phyloP scores from a whole-genome alignment of 1,139 yeast species.

The Diutina neorugosa region DNA sequence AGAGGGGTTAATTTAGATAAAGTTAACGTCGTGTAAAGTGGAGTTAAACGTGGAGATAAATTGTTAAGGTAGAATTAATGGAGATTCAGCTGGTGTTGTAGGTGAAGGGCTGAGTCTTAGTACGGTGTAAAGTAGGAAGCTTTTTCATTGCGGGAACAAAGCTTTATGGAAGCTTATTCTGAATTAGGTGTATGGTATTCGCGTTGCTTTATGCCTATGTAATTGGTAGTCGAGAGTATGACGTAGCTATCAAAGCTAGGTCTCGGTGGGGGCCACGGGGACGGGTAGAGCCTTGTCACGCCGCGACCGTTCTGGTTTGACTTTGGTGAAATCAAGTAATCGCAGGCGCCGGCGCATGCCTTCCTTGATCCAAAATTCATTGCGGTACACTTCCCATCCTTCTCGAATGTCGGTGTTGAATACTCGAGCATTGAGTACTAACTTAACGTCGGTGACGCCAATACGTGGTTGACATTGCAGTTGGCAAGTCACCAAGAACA shows the following conservation, averaged over 20 bases:
- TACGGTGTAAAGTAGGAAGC: too few relatives aligned
- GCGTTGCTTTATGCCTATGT: too few relatives aligned
- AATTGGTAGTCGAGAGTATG: too few relatives aligned
- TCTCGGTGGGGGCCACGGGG: background rate
- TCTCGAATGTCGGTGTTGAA: conserved; percentile 78
- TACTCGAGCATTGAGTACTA: conserved; percentile 69
- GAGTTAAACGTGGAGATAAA: too few relatives aligned
- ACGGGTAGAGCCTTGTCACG: background rate
- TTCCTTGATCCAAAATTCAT: conserved; percentile 88
- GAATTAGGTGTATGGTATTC: too few relatives aligned
- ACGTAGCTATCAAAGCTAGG: background rate
- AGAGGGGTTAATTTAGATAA: too few relatives aligned
- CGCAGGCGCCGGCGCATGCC: conserved; percentile 53
- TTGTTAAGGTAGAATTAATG: too few relatives aligned
- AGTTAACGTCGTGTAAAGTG: too few relatives aligned
- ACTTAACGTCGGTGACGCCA: conserved; percentile 44
- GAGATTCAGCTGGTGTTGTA: too few relatives aligned
- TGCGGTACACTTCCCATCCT: conserved; percentile 90
- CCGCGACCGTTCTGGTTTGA: background rate
- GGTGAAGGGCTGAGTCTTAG: too few relatives aligned
- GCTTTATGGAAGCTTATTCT: too few relatives aligned
- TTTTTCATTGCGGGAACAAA: too few relatives aligned
- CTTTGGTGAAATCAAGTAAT: conserved; percentile 19
- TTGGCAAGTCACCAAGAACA: conserved; percentile 29
- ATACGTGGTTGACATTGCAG: conserved; percentile 36